These are phyloP conservation scores for Clonostachys sp. DNA, from an alignment of 2,329 filamentous ascomycete genomes.

Conservation along the genomic window DNA sequence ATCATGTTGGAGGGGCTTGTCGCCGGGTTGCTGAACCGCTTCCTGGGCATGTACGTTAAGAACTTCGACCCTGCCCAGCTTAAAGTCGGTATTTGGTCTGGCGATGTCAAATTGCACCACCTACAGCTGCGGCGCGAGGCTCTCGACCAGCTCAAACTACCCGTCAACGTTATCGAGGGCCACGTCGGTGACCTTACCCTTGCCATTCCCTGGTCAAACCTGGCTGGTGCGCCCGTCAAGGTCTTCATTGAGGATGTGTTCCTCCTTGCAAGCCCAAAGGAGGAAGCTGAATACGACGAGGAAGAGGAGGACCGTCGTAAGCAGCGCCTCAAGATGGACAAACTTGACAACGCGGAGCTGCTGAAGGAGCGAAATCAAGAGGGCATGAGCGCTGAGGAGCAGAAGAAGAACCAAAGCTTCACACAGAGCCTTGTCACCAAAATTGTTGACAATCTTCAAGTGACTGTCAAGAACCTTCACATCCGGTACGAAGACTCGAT, in stretches of 20 bases:
- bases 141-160: conserved; percentile 92
- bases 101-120: conserved; percentile 91
- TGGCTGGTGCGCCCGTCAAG: conserved; percentile 89
- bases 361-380: conserved; percentile 90
- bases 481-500: conserved; percentile 97
- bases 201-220: conserved; percentile 94
- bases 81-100: conserved; percentile 98
- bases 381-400: conserved; percentile 89
- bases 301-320: conserved; percentile 85
- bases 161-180: conserved; percentile 93
- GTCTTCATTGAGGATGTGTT: conserved; percentile 97
- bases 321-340: conserved; percentile 97
- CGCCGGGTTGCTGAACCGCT: conserved; percentile 95
- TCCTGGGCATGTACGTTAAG: conserved; percentile 99
- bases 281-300: conserved; percentile 88
- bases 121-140: conserved; percentile 92
- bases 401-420: conserved; percentile 97
- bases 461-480: conserved; percentile 97
- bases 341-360: conserved; percentile 92
- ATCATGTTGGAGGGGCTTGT: conserved; percentile 96
- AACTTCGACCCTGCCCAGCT: conserved; percentile 98
- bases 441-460: conserved; percentile 96
- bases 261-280: conserved; percentile 88
- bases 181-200: conserved; percentile 90
- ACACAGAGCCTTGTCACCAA: conserved; percentile 92